Evolutionary conservation across 768 basidiomycete species (phyloP).

Genomic region (Gymnopilus junonius): DNA sequence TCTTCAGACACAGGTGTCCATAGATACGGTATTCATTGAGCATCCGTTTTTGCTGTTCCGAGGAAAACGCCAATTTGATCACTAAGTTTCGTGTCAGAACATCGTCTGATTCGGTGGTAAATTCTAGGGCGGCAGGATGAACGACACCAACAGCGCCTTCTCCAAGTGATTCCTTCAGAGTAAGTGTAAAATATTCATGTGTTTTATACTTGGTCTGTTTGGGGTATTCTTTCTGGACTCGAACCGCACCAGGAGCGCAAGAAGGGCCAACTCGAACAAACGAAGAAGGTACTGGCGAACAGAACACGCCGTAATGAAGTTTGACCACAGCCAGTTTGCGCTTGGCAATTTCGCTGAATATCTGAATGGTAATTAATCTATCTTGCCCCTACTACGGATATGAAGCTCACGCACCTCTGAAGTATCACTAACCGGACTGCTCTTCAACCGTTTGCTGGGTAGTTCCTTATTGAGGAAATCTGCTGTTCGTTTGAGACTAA

Average conservation of each 20-base stretch:
- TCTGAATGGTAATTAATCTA: background rate
- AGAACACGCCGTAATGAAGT: background rate
- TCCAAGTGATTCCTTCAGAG: conserved; percentile 5
- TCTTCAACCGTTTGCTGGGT: background rate
- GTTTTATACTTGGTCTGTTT: background rate
- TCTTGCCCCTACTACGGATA: background rate
- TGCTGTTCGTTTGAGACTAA: background rate
- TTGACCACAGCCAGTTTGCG: background rate
- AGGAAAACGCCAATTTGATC: conserved; percentile 17
- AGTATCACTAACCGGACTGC: background rate
- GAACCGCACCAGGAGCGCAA: too few relatives aligned
- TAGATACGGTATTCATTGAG: conserved; percentile 22
- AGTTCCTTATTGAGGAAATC: background rate
- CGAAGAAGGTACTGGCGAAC: background rate
- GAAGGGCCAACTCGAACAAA: background rate
- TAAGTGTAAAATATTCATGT: background rate
- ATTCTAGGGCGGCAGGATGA: conserved; percentile 10
- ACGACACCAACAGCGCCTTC: conserved; percentile 14
- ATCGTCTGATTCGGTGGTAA: background rate
- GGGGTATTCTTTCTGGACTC: background rate
- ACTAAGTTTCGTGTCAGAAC: background rate
- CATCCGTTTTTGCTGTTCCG: conserved; percentile 10
- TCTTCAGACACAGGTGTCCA: conserved; percentile 6
- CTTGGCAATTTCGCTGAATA: background rate
- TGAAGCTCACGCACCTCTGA: background rate